phyloP scores from a whole-genome alignment of 345 rosid species.

The Linum usitatissimum region DNA sequence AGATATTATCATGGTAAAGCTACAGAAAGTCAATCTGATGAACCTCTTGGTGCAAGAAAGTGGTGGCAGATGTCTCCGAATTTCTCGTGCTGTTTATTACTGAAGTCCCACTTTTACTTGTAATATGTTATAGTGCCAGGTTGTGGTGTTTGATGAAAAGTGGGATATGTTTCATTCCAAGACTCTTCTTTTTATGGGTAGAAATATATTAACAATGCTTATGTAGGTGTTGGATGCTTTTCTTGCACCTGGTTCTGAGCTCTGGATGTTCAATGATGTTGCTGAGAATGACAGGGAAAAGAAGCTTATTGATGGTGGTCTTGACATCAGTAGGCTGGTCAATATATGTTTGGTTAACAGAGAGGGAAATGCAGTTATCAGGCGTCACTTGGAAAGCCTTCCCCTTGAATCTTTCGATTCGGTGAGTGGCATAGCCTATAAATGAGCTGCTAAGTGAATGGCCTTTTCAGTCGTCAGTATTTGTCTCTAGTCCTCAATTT shows the following conservation, averaged over 20 bases:
- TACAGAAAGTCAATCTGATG: conserved; percentile 21
- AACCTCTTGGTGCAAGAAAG: conserved; percentile 19
- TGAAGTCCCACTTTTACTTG: conserved; percentile 9
- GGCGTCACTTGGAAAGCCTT: conserved; percentile 67
- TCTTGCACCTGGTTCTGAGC: conserved; percentile 59
- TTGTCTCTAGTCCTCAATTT: background rate
- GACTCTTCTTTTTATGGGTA: background rate
- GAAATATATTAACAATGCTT: conserved; percentile 8
- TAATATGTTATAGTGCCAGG: conserved; percentile 7
- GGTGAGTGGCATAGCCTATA: conserved; percentile 28
- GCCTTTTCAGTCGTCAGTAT: background rate
- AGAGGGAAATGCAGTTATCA: conserved; percentile 65
- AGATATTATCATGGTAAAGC: conserved; percentile 69
- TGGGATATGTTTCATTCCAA: background rate
- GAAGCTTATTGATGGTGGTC: conserved; percentile 65
- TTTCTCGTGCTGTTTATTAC: conserved; percentile 4
- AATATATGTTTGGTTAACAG: conserved; percentile 51
- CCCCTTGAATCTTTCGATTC: conserved; percentile 67
- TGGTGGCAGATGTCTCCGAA: conserved; percentile 20
- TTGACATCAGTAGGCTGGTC: conserved; percentile 40
- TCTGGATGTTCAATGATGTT: conserved; percentile 84
- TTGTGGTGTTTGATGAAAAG: background rate
- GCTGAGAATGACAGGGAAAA: conserved; percentile 53
- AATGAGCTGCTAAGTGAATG: background rate
- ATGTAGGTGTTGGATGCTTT: conserved; percentile 59